These are phyloP conservation scores for Rhizopus delemar DNA, from an alignment of 371 early-diverging fungal genomes.

Conservation along the genomic window DNA sequence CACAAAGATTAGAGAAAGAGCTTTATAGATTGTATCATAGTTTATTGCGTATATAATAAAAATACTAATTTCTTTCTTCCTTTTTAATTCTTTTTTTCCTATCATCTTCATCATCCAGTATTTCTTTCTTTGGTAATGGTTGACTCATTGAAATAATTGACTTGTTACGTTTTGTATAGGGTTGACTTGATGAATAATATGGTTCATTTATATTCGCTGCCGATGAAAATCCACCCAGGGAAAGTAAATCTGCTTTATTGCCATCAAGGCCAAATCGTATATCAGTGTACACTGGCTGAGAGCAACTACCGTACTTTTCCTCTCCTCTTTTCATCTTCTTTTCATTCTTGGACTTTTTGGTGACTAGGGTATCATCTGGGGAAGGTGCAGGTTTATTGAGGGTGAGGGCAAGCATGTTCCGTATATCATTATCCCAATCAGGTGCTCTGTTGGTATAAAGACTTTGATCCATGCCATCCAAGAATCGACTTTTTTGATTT, in stretches of 20 bases:
- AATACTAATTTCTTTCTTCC: no score
- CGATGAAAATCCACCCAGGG: constrained; percentile 2
- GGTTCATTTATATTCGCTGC: neutral
- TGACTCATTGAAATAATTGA: no score
- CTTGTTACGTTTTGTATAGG: neutral
- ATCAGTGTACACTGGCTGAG: neutral
- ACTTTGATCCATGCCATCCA: neutral
- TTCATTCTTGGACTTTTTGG: neutral
- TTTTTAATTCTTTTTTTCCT: no score
- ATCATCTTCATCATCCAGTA: no score
- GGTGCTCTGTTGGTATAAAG: neutral
- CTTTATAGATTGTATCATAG: neutral
- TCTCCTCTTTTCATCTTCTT: neutral
- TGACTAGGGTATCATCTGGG: constrained; percentile 8
- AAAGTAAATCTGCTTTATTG: neutral
- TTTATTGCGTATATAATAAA: no score
- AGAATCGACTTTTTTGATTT: neutral
- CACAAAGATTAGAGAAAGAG: neutral
- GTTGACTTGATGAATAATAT: neutral
- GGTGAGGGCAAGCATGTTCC: constrained; percentile 14
- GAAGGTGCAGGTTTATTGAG: constrained; percentile 3
- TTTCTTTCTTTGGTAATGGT: no score
- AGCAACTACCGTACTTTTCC: neutral
- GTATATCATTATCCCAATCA: constrained; percentile 6
- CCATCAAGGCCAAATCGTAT: neutral